These are phyloP conservation scores for Colletotrichum spaethianum DNA, from an alignment of 2,329 filamentous ascomycete species.

Conservation along the genomic window DNA sequence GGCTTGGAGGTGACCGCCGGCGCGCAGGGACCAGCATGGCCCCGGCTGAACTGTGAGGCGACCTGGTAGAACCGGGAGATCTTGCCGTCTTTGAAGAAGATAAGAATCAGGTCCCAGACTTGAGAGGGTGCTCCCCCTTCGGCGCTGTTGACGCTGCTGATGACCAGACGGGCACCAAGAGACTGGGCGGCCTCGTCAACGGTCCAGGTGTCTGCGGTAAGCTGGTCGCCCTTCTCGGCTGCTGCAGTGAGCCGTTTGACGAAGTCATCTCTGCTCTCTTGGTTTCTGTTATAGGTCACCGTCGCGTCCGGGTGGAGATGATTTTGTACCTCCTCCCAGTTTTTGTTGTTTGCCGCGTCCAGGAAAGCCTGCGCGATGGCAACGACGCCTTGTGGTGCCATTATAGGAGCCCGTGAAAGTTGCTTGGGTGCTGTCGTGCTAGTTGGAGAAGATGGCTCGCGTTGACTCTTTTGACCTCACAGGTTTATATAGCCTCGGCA, in stretches of 20 bases:
- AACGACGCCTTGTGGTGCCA: not conserved
- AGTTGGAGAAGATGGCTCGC: too few species aligned
- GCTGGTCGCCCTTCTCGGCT: conserved; percentile 3
- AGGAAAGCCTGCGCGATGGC: conserved; percentile 12
- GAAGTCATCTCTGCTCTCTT: conserved; percentile 1
- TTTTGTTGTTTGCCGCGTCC: conserved; percentile 16
- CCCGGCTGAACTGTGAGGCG: not conserved
- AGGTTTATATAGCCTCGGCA: not conserved
- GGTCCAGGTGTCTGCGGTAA: conserved; percentile 9
- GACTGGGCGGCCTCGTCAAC: not conserved
- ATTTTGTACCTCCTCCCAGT: conserved; percentile 11
- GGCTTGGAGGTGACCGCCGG: not conserved
- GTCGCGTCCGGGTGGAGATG: not conserved
- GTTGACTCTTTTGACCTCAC: not conserved
- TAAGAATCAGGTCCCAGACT: conserved; percentile 16
- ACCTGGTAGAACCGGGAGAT: conserved; percentile 27
- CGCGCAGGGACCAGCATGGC: not conserved
- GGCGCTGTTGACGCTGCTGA: not conserved
- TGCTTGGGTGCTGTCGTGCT: not conserved
- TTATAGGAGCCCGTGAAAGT: not conserved
- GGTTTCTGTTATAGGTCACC: conserved; percentile 1
- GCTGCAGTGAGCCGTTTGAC: conserved; percentile 7
- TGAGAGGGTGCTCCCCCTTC: not conserved
- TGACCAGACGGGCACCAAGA: conserved; percentile 18
- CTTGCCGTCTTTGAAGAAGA: conserved; percentile 21